Conservation (phyloP, 352 stramenopile genomes). For the Pythium coloratum region DNA sequence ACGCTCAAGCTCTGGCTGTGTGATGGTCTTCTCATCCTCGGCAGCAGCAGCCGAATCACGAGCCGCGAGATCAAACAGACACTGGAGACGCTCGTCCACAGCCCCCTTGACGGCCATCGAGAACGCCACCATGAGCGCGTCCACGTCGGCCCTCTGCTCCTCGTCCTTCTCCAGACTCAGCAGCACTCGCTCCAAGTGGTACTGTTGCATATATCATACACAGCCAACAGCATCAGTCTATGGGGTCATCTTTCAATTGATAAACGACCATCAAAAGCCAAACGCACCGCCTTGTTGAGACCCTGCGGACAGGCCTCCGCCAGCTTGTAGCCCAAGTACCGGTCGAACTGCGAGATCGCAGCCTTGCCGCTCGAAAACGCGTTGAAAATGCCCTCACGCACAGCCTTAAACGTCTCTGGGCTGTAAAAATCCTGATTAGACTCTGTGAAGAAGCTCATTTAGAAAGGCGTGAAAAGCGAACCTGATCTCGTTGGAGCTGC, state of each 20-base stretch:
- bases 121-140: conserved; percentile 78
- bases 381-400: conserved; percentile 45
- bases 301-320: conserved; percentile 53
- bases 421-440: conserved; percentile 22
- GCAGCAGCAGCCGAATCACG: conserved; percentile 34
- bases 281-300: conserved; percentile 53
- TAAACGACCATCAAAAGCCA: neutral
- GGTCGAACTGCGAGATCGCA: conserved; percentile 75
- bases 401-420: conserved; percentile 47
- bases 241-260: neutral
- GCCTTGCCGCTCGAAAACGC: conserved; percentile 70
- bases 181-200: conserved; percentile 79
- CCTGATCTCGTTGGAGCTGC: conserved; percentile 80
- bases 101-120: conserved; percentile 80
- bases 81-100: conserved; percentile 65
- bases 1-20: conserved; percentile 57
- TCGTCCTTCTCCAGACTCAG: conserved; percentile 60
- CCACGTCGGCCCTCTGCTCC: conserved; percentile 60
- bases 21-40: conserved; percentile 48
- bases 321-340: conserved; percentile 76
- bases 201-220: conserved; percentile 26
- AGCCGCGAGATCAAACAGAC: conserved; percentile 70
- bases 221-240: neutral
- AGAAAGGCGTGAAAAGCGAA: conserved; percentile 26
- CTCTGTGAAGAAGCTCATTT: neutral